Evolutionary conservation across 768 basidiomycete genomes (phyloP), one percentile per base, ranked within the genome.

Genomic region (Hypholoma fasciculare): DNA sequence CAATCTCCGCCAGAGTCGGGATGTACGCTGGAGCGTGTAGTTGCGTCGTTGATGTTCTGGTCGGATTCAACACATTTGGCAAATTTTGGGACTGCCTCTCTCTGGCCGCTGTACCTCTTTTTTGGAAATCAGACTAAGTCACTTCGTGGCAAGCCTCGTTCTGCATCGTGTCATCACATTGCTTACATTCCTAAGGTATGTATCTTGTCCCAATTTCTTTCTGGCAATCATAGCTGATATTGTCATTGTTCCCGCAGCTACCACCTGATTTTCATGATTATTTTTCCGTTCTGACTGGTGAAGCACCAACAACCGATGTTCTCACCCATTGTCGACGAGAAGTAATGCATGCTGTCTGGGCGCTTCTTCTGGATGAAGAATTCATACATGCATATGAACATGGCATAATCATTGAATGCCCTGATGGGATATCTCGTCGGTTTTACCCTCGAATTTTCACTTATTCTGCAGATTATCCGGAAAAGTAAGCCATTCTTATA

Each of bases 41-140:
- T 75, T 39, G 61, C 65, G 0, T 56, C 56, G 1, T 37, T 73
- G 2, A 76, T 73, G 73, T 62, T 70, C 11, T 72, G 66, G 61
- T 77, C 72, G 0, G 74, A 76, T 53, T 65, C 71, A 1, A 77
- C 70, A 0, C 74, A 72, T 53, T 66, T 74, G 2, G 63, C 74
- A 4, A 67, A 59, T 13, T 77, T 77, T 65, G 76, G 77, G 0
- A 71, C 60, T 17, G 73, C 74, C 0, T 66, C 64, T 7, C 61
- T 76, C 0, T 82, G 77, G 81, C 79, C 79, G 2, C 34, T 77
- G 0, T 82, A 81, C 49, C 39, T 77, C 5, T 72, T 62, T 34
- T 73, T 80, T 47, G 75, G 75, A 0, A 74, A 74, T 55, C 66
- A 70, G 12, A 79, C 79, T 23, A 23, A 23, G 56, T 82, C 76